Evolutionary conservation across 768 basidiomycete genomes (phyloP).

Genomic region (Leccinum sublutescens): DNA sequence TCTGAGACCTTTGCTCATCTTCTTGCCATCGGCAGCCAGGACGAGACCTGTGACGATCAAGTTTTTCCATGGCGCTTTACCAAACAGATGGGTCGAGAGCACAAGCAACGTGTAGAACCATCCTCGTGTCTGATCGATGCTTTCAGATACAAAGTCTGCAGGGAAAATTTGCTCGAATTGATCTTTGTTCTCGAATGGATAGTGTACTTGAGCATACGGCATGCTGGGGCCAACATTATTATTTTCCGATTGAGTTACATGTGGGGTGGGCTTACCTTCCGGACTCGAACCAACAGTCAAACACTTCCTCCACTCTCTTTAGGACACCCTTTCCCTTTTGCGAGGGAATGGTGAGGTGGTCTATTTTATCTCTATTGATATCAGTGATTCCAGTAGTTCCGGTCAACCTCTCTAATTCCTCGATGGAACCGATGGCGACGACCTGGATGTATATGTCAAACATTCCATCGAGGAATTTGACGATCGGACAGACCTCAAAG

Average conservation of each 20-base stretch:
- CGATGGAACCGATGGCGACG: constrained; percentile 83
- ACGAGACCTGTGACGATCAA: constrained; percentile 95
- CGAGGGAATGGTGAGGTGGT: constrained; percentile 95
- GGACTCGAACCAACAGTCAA: constrained; percentile 99
- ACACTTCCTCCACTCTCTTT: constrained; percentile 93
- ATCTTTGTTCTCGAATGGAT: constrained; percentile 97
- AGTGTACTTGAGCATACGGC: constrained; percentile 97
- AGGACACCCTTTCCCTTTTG: constrained; percentile 81
- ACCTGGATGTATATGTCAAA: constrained; percentile 45
- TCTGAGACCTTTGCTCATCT: constrained; percentile 97
- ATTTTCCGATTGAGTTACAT: background rate
- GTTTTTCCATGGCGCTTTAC: constrained; percentile 96
- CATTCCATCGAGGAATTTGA: background rate
- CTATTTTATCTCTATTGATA: constrained; percentile 91
- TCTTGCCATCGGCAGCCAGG: constrained; percentile 95
- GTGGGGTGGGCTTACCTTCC: constrained; percentile 64
- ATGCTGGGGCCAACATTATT: constrained; percentile 54
- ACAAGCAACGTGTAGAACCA: constrained; percentile 99
- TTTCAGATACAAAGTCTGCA: constrained; percentile 96
- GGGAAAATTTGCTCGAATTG: constrained; percentile 84
- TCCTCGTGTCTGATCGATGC: constrained; percentile 97
- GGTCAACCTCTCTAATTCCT: constrained; percentile 81
- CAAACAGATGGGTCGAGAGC: constrained; percentile 92
- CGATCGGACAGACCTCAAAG: constrained; percentile 46
- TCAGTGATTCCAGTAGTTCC: constrained; percentile 84